Evolutionary conservation across 2,329 filamentous ascomycete genomes (phyloP).

Genomic region (Fusarium sp.): DNA sequence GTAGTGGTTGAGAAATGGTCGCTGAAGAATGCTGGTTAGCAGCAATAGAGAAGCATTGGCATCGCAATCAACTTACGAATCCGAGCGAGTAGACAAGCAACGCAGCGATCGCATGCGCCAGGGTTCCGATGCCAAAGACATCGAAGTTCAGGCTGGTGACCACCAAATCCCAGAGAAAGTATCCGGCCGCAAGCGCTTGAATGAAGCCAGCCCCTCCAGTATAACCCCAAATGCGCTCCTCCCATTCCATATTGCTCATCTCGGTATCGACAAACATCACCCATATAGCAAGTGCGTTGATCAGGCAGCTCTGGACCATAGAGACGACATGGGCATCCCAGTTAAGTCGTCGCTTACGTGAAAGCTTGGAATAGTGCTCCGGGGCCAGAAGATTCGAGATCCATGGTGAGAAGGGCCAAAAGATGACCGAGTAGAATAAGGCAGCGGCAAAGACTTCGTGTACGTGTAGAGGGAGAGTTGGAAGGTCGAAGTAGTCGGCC

Average conservation of each 20-base stretch:
- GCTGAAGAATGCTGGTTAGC: constrained; percentile 57
- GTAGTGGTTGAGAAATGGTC: constrained; percentile 88
- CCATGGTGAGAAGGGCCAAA: constrained; percentile 73
- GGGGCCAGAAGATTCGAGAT: constrained; percentile 73
- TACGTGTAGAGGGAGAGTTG: constrained; percentile 78
- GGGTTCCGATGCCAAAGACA: constrained; percentile 80
- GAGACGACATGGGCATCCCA: constrained; percentile 91
- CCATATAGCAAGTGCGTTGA: constrained; percentile 79
- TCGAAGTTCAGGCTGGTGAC: constrained; percentile 75
- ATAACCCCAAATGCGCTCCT: constrained; percentile 81
- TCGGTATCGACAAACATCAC: constrained; percentile 77
- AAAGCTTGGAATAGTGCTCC: constrained; percentile 71
- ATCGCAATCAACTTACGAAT: constrained; percentile 69
- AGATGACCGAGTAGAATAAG: constrained; percentile 75
- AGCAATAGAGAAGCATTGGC: background rate
- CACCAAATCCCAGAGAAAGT: constrained; percentile 85
- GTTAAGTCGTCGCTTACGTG: constrained; percentile 73
- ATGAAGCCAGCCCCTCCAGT: constrained; percentile 77
- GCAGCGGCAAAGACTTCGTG: constrained; percentile 79
- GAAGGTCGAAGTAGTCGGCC: constrained; percentile 70
- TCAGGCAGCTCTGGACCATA: constrained; percentile 79
- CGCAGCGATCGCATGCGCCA: constrained; percentile 81
- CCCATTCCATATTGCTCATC: constrained; percentile 71
- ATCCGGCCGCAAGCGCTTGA: constrained; percentile 80
- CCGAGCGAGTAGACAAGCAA: constrained; percentile 80